Evolutionary conservation across 805 yeast genomes (phyloP), one percentile per base, ranked within the genome.

Genomic region (Danielia reshetovae): DNA sequence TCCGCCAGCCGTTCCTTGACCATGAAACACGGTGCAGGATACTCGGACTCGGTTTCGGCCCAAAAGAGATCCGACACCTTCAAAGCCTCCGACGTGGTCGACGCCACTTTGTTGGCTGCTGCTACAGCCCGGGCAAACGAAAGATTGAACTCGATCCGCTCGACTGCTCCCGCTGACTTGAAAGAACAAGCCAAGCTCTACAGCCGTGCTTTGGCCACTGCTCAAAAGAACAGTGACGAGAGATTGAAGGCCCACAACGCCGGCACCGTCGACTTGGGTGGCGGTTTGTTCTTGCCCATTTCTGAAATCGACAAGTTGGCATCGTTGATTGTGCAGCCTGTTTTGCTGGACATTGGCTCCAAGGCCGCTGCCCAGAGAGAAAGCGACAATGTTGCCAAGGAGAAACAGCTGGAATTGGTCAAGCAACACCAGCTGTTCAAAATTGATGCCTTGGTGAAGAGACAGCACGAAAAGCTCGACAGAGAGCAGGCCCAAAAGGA

Each of bases 241-340:
- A 73, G 90, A 51, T 52, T 72, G 32, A 52, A 54, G 29, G 47
- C 52, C 31, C 67, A 70, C 42, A 77, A 79, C 44, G 75, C 80
- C 56, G 72, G 72, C 24, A 49, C 60, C 24, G 67, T 87, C 49
- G 72, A 86, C 52, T 62, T 90, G 43, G 98, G 98, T 40, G 96
- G 95, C 43, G 97, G 97, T 2, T 70, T 85, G 38, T 75, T 72
- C 51, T 77, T 90, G 73, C 69, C 84, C 25, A 82, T 74, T 40
- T 73, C 68, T 14, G 96, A 89, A 51, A 75, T 93, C 42, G 82
- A 85, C 44, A 72, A 72, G 33, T 75, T 90, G 65, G 97, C 98
- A 14, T 65, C 77, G 40, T 72, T 79, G 30, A 70, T 85, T 52
- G 95, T 93, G 38, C 71, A 75, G 46, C 98, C 98, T 7, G 88